A percentile compares a stretch with the other conserved stretches of the same genome.
Evolutionary conservation across 73 alveolate genomes (phyloP).

Genomic region (Paramecium sonneborni): DNA sequence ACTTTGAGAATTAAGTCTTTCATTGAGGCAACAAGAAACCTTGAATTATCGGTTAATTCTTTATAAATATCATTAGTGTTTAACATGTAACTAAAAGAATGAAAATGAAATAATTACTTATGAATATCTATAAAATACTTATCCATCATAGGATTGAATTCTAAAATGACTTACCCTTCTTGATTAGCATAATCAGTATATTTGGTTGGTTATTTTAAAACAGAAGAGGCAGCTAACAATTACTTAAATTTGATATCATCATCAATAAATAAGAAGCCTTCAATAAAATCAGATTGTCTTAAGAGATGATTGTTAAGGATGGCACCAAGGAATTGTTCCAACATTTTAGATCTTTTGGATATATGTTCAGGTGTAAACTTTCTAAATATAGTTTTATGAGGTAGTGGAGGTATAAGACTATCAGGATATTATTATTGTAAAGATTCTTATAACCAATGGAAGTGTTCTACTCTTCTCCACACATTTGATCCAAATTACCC

Average conservation of each 20-base stretch:
- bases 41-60: conserved; percentile 17
- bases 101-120: neutral
- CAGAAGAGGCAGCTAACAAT: neutral
- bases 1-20: conserved; percentile 23
- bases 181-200: neutral
- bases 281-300: conserved; percentile 10
- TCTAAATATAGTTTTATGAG: neutral
- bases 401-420: conserved; percentile 46
- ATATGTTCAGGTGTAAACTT: conserved; percentile 29
- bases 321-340: conserved; percentile 35
- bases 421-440: neutral
- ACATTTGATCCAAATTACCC: neutral
- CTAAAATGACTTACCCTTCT: neutral
- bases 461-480: conserved; percentile 47
- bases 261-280: neutral
- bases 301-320: neutral
- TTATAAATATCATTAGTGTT: conserved; percentile 39
- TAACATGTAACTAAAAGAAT: neutral
- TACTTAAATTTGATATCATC: conserved; percentile 33
- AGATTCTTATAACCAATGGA: conserved; percentile 16
- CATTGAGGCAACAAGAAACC: neutral
- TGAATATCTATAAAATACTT: conserved; percentile 36
- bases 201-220: conserved; percentile 22
- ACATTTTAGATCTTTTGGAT: conserved; percentile 31
- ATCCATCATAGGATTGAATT: conserved; percentile 21